These are phyloP conservation scores for Aureobasidium mangrovei DNA, from an alignment of 2,329 filamentous ascomycete species.

Conservation along the genomic window DNA sequence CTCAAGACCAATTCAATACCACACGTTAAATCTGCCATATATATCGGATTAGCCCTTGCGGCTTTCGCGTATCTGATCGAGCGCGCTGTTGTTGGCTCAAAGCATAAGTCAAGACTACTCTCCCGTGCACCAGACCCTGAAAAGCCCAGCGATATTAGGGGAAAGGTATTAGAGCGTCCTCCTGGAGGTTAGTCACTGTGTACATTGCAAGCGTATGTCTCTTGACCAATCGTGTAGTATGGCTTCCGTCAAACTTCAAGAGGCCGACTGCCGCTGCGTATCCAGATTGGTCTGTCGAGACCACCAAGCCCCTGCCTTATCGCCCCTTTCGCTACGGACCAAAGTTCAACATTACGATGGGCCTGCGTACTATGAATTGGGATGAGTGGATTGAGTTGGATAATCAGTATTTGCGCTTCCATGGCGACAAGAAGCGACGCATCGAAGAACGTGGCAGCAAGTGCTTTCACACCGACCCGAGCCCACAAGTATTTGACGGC, in stretches of 20 bases:
- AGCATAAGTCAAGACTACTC: not conserved
- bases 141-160: constrained; percentile 28
- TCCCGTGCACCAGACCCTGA: constrained; percentile 36
- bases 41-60: constrained; percentile 5
- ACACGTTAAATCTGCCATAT: constrained; percentile 2
- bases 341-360: constrained; percentile 70
- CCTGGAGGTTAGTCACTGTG: constrained; percentile 36
- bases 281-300: constrained; percentile 57
- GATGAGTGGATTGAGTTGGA: constrained; percentile 81
- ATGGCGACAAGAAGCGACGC: constrained; percentile 60
- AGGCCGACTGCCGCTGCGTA: constrained; percentile 54
- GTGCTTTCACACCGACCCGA: constrained; percentile 61
- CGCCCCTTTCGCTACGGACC: constrained; percentile 70
- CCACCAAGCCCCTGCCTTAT: constrained; percentile 67
- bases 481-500: constrained; percentile 47
- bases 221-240: constrained; percentile 33
- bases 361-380: constrained; percentile 59
- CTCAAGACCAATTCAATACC: not conserved
- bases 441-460: constrained; percentile 58
- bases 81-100: not conserved
- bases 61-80: not conserved
- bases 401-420: constrained; percentile 65
- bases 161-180: constrained; percentile 31
- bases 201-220: not conserved
- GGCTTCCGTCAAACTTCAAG: constrained; percentile 50